phyloP scores from a whole-genome alignment of 164 flowering plant genomes.

The Nymphaea colorata region DNA sequence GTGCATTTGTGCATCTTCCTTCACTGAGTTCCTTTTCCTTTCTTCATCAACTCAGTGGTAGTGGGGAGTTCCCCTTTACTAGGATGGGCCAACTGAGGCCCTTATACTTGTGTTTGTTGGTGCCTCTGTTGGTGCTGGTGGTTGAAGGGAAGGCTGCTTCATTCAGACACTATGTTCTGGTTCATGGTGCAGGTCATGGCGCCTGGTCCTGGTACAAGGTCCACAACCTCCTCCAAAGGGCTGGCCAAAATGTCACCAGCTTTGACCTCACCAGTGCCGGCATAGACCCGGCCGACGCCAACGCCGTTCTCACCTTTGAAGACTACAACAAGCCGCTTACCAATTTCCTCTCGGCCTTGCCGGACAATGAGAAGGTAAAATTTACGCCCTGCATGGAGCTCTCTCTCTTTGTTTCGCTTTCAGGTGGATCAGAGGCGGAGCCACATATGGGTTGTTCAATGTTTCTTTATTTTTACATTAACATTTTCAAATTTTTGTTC shows the following conservation, averaged over 20 bases:
- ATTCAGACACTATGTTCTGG: slow-evolving; percentile 17
- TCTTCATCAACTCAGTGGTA: too few species aligned
- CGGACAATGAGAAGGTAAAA: slow-evolving; percentile 15
- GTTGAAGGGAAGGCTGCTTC: not conserved
- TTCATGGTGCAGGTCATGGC: slow-evolving; percentile 17
- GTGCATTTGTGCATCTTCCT: too few species aligned
- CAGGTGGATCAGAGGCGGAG: too few species aligned
- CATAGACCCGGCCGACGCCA: slow-evolving; percentile 16
- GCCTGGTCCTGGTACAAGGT: slow-evolving; percentile 26
- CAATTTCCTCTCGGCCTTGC: slow-evolving; percentile 18
- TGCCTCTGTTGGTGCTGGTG: not conserved
- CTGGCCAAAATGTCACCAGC: slow-evolving; percentile 27
- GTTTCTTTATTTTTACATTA: too few species aligned
- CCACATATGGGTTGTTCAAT: too few species aligned
- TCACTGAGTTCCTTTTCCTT: too few species aligned
- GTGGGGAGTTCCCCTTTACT: not conserved
- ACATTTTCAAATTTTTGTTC: too few species aligned
- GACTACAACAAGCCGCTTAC: slow-evolving; percentile 22
- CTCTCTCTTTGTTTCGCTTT: not conserved
- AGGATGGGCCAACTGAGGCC: not conserved
- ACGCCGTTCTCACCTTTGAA: slow-evolving; percentile 12
- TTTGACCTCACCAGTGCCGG: slow-evolving; percentile 27
- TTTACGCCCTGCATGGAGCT: too few species aligned
- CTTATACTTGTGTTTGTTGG: not conserved
- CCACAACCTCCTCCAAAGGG: slow-evolving; percentile 10